These are phyloP conservation scores for Colletotrichum sp. DNA, from an alignment of 2,329 filamentous ascomycete genomes.

Conservation along the genomic window DNA sequence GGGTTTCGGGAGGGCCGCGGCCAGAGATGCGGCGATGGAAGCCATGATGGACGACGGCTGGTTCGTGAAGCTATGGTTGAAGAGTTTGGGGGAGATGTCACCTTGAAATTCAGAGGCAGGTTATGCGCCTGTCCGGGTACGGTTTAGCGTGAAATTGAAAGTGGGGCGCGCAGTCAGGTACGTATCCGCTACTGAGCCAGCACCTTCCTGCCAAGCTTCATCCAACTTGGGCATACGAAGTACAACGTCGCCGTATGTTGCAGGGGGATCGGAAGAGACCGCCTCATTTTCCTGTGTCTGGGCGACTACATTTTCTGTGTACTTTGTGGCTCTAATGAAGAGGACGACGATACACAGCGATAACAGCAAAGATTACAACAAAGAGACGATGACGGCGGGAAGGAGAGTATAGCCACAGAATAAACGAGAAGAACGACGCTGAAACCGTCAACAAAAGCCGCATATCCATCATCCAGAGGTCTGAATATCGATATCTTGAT, in stretches of 20 bases:
- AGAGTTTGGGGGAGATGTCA: slow-evolving; percentile 15
- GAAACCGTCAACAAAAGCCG: neutral
- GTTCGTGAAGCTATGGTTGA: slow-evolving; percentile 7
- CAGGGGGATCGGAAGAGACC: neutral
- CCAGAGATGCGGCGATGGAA: slow-evolving; percentile 73
- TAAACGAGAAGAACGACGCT: neutral
- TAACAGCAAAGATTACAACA: too few species aligned
- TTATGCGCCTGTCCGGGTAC: slow-evolving; percentile 5
- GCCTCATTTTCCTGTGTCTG: neutral
- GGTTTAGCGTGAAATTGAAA: neutral
- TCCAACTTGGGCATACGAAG: neutral
- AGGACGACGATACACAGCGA: too few species aligned
- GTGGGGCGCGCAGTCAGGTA: neutral
- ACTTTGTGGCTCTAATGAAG: too few species aligned
- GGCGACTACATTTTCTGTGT: too few species aligned
- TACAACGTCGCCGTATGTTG: neutral
- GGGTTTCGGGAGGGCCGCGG: slow-evolving; percentile 83
- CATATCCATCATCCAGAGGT: neutral
- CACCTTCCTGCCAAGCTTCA: neutral
- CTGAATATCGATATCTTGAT: neutral
- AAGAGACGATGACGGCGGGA: too few species aligned
- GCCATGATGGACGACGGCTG: slow-evolving; percentile 55
- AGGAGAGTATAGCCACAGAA: neutral
- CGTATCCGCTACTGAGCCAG: neutral
- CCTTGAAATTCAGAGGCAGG: slow-evolving; percentile 21